Evolutionary conservation across 2,329 filamentous ascomycete species (phyloP), one percentile per base, ranked within the genome.

Genomic region (Monosporascus sp.): DNA sequence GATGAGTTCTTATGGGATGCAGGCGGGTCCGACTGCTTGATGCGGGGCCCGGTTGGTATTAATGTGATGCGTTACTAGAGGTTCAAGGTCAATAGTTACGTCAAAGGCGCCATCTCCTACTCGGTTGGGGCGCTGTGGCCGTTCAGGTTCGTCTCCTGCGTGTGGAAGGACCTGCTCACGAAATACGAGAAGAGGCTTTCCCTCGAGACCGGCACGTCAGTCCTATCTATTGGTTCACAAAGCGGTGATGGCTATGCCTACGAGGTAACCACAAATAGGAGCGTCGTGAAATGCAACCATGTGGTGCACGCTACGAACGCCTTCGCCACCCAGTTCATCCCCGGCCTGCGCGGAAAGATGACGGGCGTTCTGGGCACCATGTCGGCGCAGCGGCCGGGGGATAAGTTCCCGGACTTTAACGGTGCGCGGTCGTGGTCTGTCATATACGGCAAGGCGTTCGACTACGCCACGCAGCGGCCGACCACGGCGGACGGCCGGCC

Each of bases 221-320:
- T 62, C 17, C 54, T 79, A 8, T 64, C 66, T 3, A 67, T 79
- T 49, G 72, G 68, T 51, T 73, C 70, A 5, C 56, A 68, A 8
- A 41, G 59, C 7, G 16, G 59, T 0, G 19, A 45, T n/a, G 22
- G 22, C 5, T 55, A 65, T 5, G 73, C 67, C 2, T 80, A 78
- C 59, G 62, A 66, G 1, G 60, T 84, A 5, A 58, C 69, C 5
- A 84, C 81, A 1, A 51, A 59, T 0, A 68, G 75, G 7, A 80
- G 80, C 2, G 57, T 43, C 0, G 69, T 84, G 36, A 64, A 61
- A 3, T 71, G 79, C 7, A 68, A 69, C 1, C 76, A 84, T 50
- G 69, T 86, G 1, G 71, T 85, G 2, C 79, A 86, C 57, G 79
- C 79, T 7, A 85, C 81, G 1, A 85, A 86, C 56, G 80, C 71